Evolutionary conservation across 2,329 filamentous ascomycete species (phyloP), one percentile per base, ranked within the genome.

Genomic region (Chaetomium globosum): DNA sequence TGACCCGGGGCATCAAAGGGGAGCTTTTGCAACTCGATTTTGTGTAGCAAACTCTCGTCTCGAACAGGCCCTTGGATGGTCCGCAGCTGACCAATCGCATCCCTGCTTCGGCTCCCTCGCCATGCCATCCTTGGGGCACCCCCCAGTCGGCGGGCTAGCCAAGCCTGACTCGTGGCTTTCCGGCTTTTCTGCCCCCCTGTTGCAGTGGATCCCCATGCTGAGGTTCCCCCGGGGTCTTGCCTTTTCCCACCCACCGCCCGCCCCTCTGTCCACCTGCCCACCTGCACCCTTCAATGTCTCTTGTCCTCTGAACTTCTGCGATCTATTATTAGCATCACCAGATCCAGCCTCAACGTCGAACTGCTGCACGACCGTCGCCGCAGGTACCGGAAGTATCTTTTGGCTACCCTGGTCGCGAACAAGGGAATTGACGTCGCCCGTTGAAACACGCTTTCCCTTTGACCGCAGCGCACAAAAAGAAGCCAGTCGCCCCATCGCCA

Each of bases 261-360:
- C 68, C 53, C 58, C 39, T 59, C 56, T 60, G 49, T 60, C 52
- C 59, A 51, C 56, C 53, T 57, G 55, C 65, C 59, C 63, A 55
- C 68, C 60, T 62, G 51, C 64, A 57, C 68, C 62, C 61, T 51
- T 65, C 58, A 59, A 43, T 63, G 58, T 68, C 66, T 69, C 65
- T 65, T 60, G 63, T 64, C 62, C 30, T 66, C 68, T 67, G 65
- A 69, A 70, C 67, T 66, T 67, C 58, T 58, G 49, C 65, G 65
- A 66, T 67, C 70, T 72, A 72, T 71, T 68, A 68, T 72, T 72
- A 70, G 70, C 63, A 70, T 65, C 69, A 65, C 65, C 67, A 71
- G 66, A 68, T 69, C 71, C 69, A 72, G 71, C 70, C 71, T 71
- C 70, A 66, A 66, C 63, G 43, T 66, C 56, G 63, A 54, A 52